Evolutionary conservation across 1,139 yeast genomes (phyloP), one percentile per base, ranked within the genome.

Genomic region (Zygosaccharomyces sapae): DNA sequence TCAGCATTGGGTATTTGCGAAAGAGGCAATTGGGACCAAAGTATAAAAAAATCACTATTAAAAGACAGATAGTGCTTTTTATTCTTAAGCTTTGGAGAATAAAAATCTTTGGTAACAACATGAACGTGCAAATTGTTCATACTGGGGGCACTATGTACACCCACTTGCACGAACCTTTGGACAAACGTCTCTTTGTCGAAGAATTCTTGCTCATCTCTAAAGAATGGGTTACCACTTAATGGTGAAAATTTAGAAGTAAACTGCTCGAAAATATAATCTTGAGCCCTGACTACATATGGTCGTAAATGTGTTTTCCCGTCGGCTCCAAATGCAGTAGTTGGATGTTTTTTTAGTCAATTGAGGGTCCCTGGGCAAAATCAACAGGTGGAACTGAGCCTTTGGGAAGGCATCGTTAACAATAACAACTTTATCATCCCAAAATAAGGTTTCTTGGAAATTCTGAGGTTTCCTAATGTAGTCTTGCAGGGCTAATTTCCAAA

Each of bases 91-190:
- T 71, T 55, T 0, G 68, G 67, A 5, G 86, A 78, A 56, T 71
- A 58, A 59, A 83, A 75, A 64, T 86, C 95, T 43, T 68, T 72
- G 0, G 90, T 79, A 43, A 86, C 72, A 10, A 86, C 79, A 67
- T 86, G 95, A 24, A 86, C 70, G 59, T 86, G 95, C 33, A 86
- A 61, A 58, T 86, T 84, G 40, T 65, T 66, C 73, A 86, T 61
- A 1, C 90, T 82, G 1, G 95, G 95, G 1, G 75, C 74, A 2
- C 85, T 68, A 64, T 86, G 95, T 19, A 86, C 74, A 0, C 95
- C 94, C 2, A 73, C 75, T 50, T 69, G 69, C n/a, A 86, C 68
- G 49, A 73, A 76, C 0, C 60, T 56, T 7, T 67, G 66, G 22
- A 66, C 38, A 42, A 62, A 61, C 9, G 41, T 39, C 5, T 54